Evolutionary conservation across 2,329 filamentous ascomycete genomes (phyloP), one percentile per base, ranked within the genome.

Genomic region (Falciphora oryzae): DNA sequence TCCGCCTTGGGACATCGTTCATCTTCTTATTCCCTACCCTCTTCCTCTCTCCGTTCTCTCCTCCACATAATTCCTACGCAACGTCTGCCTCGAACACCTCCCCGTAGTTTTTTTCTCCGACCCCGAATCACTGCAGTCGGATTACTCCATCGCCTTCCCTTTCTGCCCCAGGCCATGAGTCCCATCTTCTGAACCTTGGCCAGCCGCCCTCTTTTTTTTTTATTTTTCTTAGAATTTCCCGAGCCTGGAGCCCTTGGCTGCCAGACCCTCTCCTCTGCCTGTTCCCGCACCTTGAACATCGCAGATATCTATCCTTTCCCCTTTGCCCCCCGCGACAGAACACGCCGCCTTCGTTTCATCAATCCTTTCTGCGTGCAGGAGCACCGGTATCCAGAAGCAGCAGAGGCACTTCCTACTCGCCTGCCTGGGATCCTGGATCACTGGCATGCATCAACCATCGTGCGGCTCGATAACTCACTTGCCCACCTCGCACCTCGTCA

Each of bases 1-100:
- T 63, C 62, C 62, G 62, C 62, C 62, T 63, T 63, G 62, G 62
- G 53, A 63, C 61, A 63, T 63, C 62, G 28, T 58, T 35, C 44
- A 35, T 62, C 59, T 57, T 65, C 25, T 63, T 62, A 35, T 57
- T 64, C 44, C 56, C 61, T 57, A 50, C 57, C 29, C 29, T 60
- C 58, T 60, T 60, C 29, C 27, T 60, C 65, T 60, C 50, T 50
- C 57, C 50, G 58, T 28, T 44, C 38, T 60, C 62, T 28, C 60
- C 31, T 61, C 38, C 59, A 61, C 53, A 59, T 44, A 57, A 35
- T 59, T 57, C 63, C 25, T 25, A 31, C 62, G 4, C 22, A 38
- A 32, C 62, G n/a, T 38, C 61, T 25, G 38, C 61, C 61, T 53
- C 44, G 44, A 53, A 53, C 22, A 11, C 44, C 6, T 53, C n/a